phyloP scores from a whole-genome alignment of 106 monocot species.

The Dendrobium chrysotoxum region DNA sequence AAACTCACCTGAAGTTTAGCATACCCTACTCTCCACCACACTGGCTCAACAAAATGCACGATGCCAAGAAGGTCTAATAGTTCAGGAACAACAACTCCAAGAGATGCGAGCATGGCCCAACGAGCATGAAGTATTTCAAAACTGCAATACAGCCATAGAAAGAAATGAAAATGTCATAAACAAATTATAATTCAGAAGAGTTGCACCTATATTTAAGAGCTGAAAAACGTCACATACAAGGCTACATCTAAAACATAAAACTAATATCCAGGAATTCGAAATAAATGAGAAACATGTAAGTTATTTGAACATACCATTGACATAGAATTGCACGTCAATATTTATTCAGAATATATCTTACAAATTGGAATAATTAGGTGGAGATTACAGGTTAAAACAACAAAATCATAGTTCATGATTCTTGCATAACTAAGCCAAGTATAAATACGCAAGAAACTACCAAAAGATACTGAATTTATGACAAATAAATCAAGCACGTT shows the following conservation, averaged over 20 bases:
- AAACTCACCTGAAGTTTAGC: constrained; percentile 80
- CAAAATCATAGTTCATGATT: background rate
- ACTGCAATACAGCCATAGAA: constrained; percentile 35
- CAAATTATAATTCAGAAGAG: background rate
- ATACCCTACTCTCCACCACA: constrained; percentile 98
- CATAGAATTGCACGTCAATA: background rate
- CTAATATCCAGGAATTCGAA: background rate
- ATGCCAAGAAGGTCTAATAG: constrained; percentile 60
- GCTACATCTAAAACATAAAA: background rate
- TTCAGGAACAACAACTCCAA: constrained; percentile 88
- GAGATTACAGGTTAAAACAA: background rate
- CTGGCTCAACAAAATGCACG: constrained; percentile 90
- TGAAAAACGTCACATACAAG: background rate
- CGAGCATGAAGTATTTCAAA: constrained; percentile 97
- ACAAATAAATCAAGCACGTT: background rate
- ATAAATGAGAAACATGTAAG: background rate
- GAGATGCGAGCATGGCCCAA: constrained; percentile 94
- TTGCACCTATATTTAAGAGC: background rate
- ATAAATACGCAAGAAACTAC: background rate
- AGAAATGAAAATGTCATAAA: background rate
- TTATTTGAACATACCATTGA: background rate
- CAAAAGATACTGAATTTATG: background rate
- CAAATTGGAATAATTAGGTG: background rate
- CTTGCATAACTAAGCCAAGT: background rate
- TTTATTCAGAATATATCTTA: background rate